Evolutionary conservation across 2,329 filamentous ascomycete species (phyloP).

Genomic region (Monosporascus cannonballus): DNA sequence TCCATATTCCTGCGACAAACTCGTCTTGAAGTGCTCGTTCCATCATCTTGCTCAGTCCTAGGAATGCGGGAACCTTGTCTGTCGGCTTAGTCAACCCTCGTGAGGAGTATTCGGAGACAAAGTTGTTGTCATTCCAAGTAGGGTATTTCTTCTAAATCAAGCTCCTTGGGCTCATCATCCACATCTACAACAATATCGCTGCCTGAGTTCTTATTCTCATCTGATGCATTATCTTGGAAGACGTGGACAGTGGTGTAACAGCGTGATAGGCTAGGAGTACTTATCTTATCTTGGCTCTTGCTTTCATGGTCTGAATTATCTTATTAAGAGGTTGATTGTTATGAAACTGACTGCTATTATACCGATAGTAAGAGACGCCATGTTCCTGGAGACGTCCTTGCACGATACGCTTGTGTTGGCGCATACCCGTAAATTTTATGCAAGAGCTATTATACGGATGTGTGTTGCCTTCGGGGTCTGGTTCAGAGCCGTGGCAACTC

Average conservation of each 20-base stretch:
- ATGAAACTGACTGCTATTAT: too few relatives aligned
- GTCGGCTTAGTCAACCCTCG: not conserved
- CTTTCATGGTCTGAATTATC: too few relatives aligned
- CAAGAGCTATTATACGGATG: not conserved
- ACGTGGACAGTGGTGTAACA: too few relatives aligned
- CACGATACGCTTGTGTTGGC: not conserved
- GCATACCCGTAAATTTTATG: too few relatives aligned
- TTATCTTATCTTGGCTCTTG: too few relatives aligned
- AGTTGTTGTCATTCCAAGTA: not conserved
- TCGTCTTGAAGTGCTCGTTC: not conserved
- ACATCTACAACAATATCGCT: too few relatives aligned
- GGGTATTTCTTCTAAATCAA: not conserved
- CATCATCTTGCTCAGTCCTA: not conserved
- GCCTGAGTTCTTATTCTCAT: too few relatives aligned
- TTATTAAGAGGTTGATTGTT: too few relatives aligned
- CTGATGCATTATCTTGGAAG: too few relatives aligned
- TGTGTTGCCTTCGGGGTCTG: not conserved
- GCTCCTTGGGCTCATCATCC: too few relatives aligned
- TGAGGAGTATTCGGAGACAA: not conserved
- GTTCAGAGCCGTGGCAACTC: not conserved
- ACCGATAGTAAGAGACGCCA: not conserved
- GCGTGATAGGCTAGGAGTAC: too few relatives aligned
- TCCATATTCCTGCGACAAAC: not conserved
- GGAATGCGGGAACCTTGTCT: not conserved
- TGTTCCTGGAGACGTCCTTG: not conserved